Evolutionary conservation across 75 land plant species (phyloP), one percentile per base, ranked within the genome.

Genomic region (Gnetum montanum): DNA sequence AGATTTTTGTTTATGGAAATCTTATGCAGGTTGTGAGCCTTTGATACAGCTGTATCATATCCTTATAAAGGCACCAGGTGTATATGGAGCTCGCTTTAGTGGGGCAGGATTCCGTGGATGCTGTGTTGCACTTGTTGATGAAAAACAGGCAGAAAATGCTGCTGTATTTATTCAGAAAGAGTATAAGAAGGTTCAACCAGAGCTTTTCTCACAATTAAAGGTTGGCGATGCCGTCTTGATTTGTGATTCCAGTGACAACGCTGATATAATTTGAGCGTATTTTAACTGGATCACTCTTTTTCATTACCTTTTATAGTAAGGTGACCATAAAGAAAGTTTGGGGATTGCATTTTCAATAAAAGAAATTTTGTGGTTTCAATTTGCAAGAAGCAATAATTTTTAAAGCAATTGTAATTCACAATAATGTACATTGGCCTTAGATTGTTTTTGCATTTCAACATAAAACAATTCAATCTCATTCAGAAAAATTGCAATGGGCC

Each of bases 61-160:
- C 49, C 71, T 90, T 1, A 31, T 62, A 52, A 68, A 61, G 29
- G 81, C 97, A 30, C 99, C 99, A n/a, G 99, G 99, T 12, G 84
- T 95, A 18, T 81, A 46, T 66, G 99, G 99, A 22, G 92, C 97
- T 22, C 71, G 99, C 31, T 95, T 95, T 61, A 89, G 99, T 60
- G 99, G 99, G 6, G 99, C 99, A 19, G 99, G 99, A 19, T 95
- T 95, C 54, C 70, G 99, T 58, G 99, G 99, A 8, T 95, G 96
- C 64, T 95, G 99, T 64, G 63, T 95, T 35, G 99, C 88, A 20
- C 46, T 95, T 29, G 92, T 90, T n/a, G 71, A 72, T 54, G 71
- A 81, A 34, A 65, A 71, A 16, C 49, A 16, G 31, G 99, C 92
- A 15, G 63, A 58, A n/a, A 81, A 78, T 58, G 92, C 99, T 23